Base-by-base conservation (phyloP, 2,329 filamentous ascomycete genomes). In the Fusarium foetens region DNA sequence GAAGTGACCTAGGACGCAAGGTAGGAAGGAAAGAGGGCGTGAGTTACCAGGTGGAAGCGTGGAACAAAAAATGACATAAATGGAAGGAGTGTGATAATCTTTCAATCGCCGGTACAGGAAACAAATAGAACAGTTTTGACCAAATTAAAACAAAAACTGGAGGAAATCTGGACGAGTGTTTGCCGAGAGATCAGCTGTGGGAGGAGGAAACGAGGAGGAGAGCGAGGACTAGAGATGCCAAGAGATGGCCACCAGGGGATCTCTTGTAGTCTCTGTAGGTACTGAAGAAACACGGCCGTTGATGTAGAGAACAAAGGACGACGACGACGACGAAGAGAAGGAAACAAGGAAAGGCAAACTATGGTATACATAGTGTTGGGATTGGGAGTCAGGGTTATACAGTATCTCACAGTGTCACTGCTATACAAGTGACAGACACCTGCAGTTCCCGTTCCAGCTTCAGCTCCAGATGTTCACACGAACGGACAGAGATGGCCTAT, bases 341-440 rank as follows among this genome's bases (percentile, higher is more conserved):
- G 39, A 31, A 63, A 66, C 43, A 55, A 38, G 33, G 49, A 42
- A n/a, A 35, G 35, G 29, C 52, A 49, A 39, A 42, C 33, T 48
- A 25, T 13, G 53, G 39, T 66, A 60, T 64, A 62, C 57, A 57
- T 52, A 55, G 41, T 27, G 33, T 42, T 36, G 55, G 35, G 23
- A 38, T 25, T 36, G 39, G 39, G 23, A 29, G 38, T 61, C 27
- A 43, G 49, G 29, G 67, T 61, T 35, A 66, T 71, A 71, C 68
- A 71, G 68, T 71, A 71, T 62, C 29, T 60, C 58, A 73, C 70
- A 72, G 69, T 73, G 67, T 65, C 68, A 66, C 61, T 58, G 58
- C 46, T 29, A 61, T 63, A 38, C 66, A 62, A 52, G 69, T 51
- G 60, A 43, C 38, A 71, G 45, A 25, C 49, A 49, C 41, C 27